These are phyloP conservation scores for Andrographis paniculata DNA, from an alignment of 305 asterid genomes.

Conservation along the genomic window DNA sequence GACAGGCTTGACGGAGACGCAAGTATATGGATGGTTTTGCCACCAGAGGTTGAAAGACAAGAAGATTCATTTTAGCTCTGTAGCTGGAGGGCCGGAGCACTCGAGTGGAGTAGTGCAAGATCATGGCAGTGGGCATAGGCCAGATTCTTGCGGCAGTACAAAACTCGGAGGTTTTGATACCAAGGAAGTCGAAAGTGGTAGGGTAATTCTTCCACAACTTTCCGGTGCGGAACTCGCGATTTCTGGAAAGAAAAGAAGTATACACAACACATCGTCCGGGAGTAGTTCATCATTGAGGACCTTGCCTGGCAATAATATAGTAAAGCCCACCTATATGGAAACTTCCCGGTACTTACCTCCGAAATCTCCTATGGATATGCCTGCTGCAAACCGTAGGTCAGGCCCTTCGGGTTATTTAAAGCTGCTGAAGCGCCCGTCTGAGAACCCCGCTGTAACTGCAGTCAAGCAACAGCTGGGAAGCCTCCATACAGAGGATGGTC, in stretches of 20 bases:
- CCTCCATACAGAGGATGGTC: constrained; percentile 71
- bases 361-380: constrained; percentile 27
- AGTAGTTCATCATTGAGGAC: constrained; percentile 49
- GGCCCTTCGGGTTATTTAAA: constrained; percentile 83
- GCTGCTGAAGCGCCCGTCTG: constrained; percentile 61
- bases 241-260: constrained; percentile 27
- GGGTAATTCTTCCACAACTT: constrained; percentile 32
- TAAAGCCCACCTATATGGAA: constrained; percentile 27
- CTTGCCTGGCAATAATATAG: constrained; percentile 25
- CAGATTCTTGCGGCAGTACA: constrained; percentile 89
- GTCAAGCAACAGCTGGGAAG: constrained; percentile 83
- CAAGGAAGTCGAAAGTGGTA: constrained; percentile 66
- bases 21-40: constrained; percentile 89
- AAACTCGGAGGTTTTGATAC: constrained; percentile 55
- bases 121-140: constrained; percentile 65
- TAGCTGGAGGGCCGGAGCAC: constrained; percentile 48
- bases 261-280: constrained; percentile 49
- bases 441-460: constrained; percentile 68
- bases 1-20: constrained; percentile 74
- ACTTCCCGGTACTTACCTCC: constrained; percentile 33
- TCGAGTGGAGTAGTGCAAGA: constrained; percentile 64
- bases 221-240: constrained; percentile 45
- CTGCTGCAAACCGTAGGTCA: constrained; percentile 35
- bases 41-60: constrained; percentile 83
- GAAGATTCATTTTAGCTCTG: constrained; percentile 25